Evolutionary conservation across 228 moss, liverwort and hornwort genomes (phyloP).

Genomic region (Sphagnum magellanicum): DNA sequence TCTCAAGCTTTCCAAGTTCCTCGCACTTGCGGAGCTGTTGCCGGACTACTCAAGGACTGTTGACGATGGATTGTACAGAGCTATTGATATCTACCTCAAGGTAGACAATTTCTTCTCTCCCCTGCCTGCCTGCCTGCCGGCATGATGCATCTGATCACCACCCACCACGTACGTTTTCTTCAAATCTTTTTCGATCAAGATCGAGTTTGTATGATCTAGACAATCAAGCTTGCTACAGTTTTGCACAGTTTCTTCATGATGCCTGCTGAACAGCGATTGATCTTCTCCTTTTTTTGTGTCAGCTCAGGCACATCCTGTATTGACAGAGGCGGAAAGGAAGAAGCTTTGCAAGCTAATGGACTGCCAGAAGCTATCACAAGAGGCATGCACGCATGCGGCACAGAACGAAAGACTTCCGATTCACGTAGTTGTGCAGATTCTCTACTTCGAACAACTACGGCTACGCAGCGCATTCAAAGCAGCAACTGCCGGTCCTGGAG

Average conservation of each 20-base stretch:
- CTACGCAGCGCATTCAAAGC: slow-evolving; percentile 13
- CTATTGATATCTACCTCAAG: slow-evolving; percentile 53
- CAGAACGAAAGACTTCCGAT: slow-evolving; percentile 58
- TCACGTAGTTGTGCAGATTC: slow-evolving; percentile 58
- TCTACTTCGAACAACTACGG: slow-evolving; percentile 52
- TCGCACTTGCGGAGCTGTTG: slow-evolving; percentile 39
- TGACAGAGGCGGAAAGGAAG: slow-evolving; percentile 38
- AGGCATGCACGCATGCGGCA: slow-evolving; percentile 56
- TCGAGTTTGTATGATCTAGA: not conserved
- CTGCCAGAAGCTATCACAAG: slow-evolving; percentile 53
- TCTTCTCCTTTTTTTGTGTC: too few relatives aligned
- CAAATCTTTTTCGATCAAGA: not conserved
- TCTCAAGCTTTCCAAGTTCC: slow-evolving; percentile 40
- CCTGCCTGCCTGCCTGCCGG: not conserved
- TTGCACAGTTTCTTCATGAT: not conserved
- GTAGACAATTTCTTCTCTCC: slow-evolving; percentile 6
- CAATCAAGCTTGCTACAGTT: not conserved
- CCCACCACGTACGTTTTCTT: too few relatives aligned
- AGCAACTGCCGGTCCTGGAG: slow-evolving; percentile 36
- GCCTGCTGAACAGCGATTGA: not conserved
- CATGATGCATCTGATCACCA: too few relatives aligned
- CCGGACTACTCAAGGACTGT: slow-evolving; percentile 48
- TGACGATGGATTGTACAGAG: slow-evolving; percentile 53
- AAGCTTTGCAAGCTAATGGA: slow-evolving; percentile 57
- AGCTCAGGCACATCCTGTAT: slow-evolving; percentile 43